These are phyloP conservation scores for Pelagophyceae sp. DNA, from an alignment of 352 stramenopile genomes.

Conservation along the genomic window DNA sequence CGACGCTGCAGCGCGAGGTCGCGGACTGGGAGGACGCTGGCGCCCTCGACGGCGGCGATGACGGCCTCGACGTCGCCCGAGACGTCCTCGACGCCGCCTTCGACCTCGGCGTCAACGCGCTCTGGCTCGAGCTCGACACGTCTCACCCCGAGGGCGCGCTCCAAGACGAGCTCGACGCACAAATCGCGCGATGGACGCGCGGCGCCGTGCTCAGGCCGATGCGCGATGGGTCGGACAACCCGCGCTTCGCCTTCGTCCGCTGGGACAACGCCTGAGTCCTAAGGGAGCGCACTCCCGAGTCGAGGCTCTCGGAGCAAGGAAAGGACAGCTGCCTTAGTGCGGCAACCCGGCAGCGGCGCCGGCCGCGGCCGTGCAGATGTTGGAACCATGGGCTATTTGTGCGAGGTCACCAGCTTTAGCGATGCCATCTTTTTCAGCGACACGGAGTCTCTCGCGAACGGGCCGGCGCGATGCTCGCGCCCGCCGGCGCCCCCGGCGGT, in stretches of 20 bases:
- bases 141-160: background rate
- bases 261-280: no score
- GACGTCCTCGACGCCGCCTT: background rate
- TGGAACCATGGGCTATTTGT: no score
- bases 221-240: background rate
- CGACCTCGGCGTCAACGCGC: background rate
- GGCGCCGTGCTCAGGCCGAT: background rate
- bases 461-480: background rate
- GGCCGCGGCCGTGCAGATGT: no score
- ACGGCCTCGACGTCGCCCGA: constrained; percentile 9
- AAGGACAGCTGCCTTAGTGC: no score
- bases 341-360: no score
- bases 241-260: background rate
- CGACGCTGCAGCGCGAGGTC: background rate
- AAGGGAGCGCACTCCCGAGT: no score
- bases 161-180: background rate
- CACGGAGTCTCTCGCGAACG: no score
- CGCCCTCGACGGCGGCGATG: constrained; percentile 5
- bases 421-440: no score
- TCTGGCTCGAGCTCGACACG: constrained; percentile 14
- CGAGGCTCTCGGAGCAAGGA: no score
- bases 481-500: background rate
- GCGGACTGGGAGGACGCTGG: background rate
- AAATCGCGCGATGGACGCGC: background rate
- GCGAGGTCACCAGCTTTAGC: no score